Evolutionary conservation across 2,329 filamentous ascomycete species (phyloP).

Genomic region (Xylaria sp.): DNA sequence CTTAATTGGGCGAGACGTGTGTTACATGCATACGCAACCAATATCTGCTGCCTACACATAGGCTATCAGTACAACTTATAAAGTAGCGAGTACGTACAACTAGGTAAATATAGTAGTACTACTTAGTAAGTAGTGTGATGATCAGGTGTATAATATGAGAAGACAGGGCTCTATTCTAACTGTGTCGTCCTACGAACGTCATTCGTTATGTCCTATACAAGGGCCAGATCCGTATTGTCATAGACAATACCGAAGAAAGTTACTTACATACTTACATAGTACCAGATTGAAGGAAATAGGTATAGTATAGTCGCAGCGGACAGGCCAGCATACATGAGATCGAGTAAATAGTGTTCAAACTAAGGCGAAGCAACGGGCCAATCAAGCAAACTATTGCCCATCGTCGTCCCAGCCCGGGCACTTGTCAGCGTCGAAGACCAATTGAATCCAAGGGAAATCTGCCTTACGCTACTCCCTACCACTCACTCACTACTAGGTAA

Average conservation of each 20-base stretch:
- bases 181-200: conserved; percentile 5
- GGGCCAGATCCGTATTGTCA: conserved; percentile 2
- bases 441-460: background rate
- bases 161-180: background rate
- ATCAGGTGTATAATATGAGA: background rate
- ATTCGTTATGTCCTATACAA: conserved; percentile 11
- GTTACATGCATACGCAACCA: conserved; percentile 20
- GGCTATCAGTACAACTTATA: no score
- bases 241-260: conserved; percentile 3
- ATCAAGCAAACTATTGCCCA: background rate
- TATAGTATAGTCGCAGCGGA: background rate
- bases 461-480: background rate
- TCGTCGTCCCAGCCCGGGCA: no score
- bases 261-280: background rate
- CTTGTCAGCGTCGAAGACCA: background rate
- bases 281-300: conserved; percentile 9
- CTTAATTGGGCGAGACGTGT: conserved; percentile 7
- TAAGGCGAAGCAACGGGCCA: background rate
- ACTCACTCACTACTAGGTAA: background rate
- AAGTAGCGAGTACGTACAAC: conserved; percentile 12
- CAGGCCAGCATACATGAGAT: background rate
- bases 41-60: conserved; percentile 6
- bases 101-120: no score
- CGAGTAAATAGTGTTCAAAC: conserved; percentile 4
- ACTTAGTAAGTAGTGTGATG: background rate